phyloP scores from a whole-genome alignment of 192 early-diverging fungal species.

The Mortierella hygrophila region DNA sequence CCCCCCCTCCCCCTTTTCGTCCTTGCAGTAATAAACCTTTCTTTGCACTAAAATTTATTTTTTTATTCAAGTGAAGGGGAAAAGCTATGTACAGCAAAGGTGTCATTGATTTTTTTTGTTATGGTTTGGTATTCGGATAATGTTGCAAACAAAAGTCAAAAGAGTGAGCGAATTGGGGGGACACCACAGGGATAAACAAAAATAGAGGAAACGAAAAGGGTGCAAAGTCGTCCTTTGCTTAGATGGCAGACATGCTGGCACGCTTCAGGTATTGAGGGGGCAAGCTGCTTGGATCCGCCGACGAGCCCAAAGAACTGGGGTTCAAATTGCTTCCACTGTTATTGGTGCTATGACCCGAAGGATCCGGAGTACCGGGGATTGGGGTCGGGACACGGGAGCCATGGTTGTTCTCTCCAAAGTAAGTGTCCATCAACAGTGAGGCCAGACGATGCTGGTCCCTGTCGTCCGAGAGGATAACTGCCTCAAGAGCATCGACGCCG shows the following conservation, averaged over 20 bases:
- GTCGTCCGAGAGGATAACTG: conserved; percentile 63
- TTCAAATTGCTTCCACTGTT: background rate
- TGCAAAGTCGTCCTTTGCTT: background rate
- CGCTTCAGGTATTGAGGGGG: conserved; percentile 51
- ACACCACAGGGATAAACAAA: background rate
- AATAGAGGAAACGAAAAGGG: background rate
- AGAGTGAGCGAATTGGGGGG: background rate
- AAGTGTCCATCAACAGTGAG: conserved; percentile 68
- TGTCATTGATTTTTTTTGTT: background rate
- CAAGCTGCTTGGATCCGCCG: conserved; percentile 3
- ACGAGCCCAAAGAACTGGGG: background rate
- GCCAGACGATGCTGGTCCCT: conserved; percentile 62
- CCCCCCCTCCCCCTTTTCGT: too few species aligned
- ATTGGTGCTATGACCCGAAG: background rate
- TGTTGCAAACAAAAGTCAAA: background rate
- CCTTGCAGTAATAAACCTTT: background rate
- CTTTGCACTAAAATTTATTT: background rate
- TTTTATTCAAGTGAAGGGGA: background rate
- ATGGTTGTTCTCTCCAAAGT: conserved; percentile 67
- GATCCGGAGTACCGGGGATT: conserved; percentile 44
- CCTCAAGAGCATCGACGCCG: conserved; percentile 72
- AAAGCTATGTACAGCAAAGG: background rate
- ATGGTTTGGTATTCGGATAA: background rate
- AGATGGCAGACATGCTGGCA: conserved; percentile 34
- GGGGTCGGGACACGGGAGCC: conserved; percentile 50